Evolutionary conservation across 768 basidiomycete species (phyloP).

Genomic region (Lentinus tigrinus): DNA sequence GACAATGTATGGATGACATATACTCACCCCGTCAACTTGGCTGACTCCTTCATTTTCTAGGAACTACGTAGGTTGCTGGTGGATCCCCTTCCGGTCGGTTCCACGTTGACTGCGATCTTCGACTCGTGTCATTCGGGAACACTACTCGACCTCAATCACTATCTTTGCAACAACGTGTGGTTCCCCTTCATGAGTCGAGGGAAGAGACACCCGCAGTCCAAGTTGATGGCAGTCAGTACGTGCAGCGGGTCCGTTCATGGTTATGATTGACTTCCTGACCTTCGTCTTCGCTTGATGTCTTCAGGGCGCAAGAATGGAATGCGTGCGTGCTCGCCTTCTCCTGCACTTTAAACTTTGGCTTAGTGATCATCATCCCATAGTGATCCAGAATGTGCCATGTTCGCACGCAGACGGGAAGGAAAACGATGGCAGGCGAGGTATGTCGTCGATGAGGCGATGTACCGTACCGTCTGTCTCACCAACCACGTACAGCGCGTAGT

Average conservation of each 20-base stretch:
- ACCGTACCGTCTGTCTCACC: no score
- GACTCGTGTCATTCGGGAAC: slow-evolving; percentile 29
- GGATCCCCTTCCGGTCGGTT: slow-evolving; percentile 18
- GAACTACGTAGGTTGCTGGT: slow-evolving; percentile 18
- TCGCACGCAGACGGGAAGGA: no score
- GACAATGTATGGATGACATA: slow-evolving; percentile 28
- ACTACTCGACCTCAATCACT: slow-evolving; percentile 24
- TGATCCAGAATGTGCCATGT: no score
- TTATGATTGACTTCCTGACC: no score
- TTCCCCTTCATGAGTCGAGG: slow-evolving; percentile 22
- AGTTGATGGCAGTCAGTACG: slow-evolving; percentile 14
- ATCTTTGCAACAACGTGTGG: slow-evolving; percentile 23
- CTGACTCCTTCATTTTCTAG: not conserved
- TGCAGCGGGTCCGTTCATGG: not conserved
- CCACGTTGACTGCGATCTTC: slow-evolving; percentile 20
- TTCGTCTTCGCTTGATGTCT: no score
- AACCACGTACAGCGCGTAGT: no score
- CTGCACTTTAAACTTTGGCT: no score
- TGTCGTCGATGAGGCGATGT: no score
- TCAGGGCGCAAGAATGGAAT: not conserved
- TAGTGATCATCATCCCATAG: no score
- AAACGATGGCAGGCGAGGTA: no score
- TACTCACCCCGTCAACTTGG: not conserved
- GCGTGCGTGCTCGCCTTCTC: no score
- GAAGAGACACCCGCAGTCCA: slow-evolving; percentile 6